Base-by-base conservation (phyloP, 2,329 filamentous ascomycete species). In the Ceratocystis destructans region DNA sequence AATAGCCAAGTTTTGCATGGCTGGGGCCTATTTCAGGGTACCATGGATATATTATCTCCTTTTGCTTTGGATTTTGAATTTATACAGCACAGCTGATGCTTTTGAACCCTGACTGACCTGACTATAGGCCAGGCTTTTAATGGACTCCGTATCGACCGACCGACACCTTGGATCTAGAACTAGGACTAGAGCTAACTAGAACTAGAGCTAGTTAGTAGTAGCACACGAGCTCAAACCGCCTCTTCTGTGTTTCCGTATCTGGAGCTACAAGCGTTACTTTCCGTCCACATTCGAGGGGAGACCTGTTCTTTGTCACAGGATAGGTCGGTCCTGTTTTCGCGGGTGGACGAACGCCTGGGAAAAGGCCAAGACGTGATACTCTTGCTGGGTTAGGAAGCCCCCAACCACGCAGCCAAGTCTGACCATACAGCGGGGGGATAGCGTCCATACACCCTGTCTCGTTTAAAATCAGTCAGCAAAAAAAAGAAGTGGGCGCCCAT, bases 81-180 rank as follows among this genome's bases (percentile, higher is more conserved):
- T 57, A 31, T 31, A 22, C 25, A 25, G 53, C 53, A 22, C 25
- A 25, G 28, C 53, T 57, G 15, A 10, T 37, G 17, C 55, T 31
- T 31, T 59, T 59, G 55, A 59, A 31, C 55, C 31, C 28, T 59
- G 28, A 37, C 55, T 59, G n/a, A 37, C 33, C 55, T 59, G n/a
- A 37, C 33, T 25, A 4, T 22, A 20, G 5, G 8, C 25, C 53
- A n/a, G 28, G 28, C 22, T 57, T 57, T 20, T 57, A 57, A 57
- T 33, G 25, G 8, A 37, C 33, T 37, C 33, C 8, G 33, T 37
- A 8, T 37, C 33, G 8, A 28, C 10, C 8, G 28, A 28, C 28
- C 8, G 28, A 28, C 28, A 28, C 2, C 28, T 28, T 28, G 28
- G 3, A 28, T 28, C 28, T 28, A 28, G 28, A 5, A 28, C 28